Evolutionary conservation across 371 early-diverging fungal genomes (phyloP), one percentile per base, ranked within the genome.

Genomic region (Mortierella polycephala): DNA sequence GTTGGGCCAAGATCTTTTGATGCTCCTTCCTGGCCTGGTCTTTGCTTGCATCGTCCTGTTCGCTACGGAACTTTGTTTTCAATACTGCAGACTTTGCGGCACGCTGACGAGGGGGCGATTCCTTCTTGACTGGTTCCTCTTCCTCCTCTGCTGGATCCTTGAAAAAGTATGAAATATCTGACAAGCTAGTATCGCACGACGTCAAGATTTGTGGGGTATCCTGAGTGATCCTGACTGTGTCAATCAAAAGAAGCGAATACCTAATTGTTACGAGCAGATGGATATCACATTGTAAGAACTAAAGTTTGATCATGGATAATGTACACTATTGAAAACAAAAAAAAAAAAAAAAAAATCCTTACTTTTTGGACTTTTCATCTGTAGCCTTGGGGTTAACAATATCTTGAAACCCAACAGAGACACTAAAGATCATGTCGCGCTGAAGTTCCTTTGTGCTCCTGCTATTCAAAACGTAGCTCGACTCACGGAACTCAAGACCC

Each of bases 401-500:
- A 71, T 94, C 92, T 65, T 94, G 90, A 70, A 99, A 94, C 6
- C 97, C 98, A 5, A 98, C 75, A 7, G 90, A 87, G 14, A 97
- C 82, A 60, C 92, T 95, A 57, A 98, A 67, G 1, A 93, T 89
- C 97, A 97, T 98, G 49, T 94, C 95, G 5, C 87, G 84, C 73
- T 90, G 85, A 41, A 99, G 81, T 46, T 85, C 85, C 51, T 88
- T 87, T 9, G 77, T 67, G 70, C 90, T 93, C 69, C 95, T 96
- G 42, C 88, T 79, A 51, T 85, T 87, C 58, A 99, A 83, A 2
- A 90, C 81, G 81, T 91, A 96, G 20, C 82, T 86, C 14, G 92
- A 85, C 69, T 98, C 99, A 47, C 95, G 87, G 75, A 98, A 96
- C 81, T 99, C 98, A 59, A 98, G 92, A 20, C 99, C 99, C 76